phyloP scores from a whole-genome alignment of 169 alveolate species.

The Cyclospora cayetanensis region DNA sequence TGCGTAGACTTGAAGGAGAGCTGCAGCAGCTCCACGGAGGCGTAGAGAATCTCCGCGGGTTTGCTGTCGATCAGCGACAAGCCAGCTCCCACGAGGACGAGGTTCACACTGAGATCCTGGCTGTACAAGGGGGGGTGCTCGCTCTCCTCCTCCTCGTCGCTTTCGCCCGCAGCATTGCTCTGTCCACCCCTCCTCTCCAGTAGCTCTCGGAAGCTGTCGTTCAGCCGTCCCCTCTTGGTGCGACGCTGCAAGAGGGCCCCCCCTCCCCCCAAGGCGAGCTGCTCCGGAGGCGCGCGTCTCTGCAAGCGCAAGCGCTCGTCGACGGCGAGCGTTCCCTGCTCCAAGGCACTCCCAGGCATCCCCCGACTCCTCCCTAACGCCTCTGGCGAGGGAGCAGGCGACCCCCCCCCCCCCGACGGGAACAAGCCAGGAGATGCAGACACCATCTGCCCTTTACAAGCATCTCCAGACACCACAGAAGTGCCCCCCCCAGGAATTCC shows the following conservation, averaged over 20 bases:
- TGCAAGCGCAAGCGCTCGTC: too few relatives aligned
- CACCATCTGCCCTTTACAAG: too few relatives aligned
- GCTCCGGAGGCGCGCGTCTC: not conserved
- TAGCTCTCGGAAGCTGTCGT: not conserved
- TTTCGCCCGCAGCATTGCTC: not conserved
- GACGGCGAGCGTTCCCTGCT: too few relatives aligned
- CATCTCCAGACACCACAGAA: too few relatives aligned
- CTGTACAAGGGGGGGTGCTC: not conserved
- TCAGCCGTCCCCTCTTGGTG: not conserved
- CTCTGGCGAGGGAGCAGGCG: too few relatives aligned
- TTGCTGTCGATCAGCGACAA: constrained; percentile 49
- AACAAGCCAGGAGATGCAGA: too few relatives aligned
- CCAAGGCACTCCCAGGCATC: too few relatives aligned
- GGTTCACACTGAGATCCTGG: constrained; percentile 20
- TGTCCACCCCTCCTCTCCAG: not conserved
- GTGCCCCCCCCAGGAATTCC: too few relatives aligned
- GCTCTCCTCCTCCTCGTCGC: constrained; percentile 2
- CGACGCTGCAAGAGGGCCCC: not conserved
- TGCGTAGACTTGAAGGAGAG: not conserved
- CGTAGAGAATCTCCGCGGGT: constrained; percentile 59
- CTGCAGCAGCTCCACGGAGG: constrained; percentile 12
- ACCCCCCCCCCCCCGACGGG: too few relatives aligned
- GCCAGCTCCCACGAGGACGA: constrained; percentile 43
- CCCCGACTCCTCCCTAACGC: too few relatives aligned
- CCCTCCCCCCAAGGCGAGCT: not conserved